Evolutionary conservation across 495 filamentous ascomycete species (phyloP).

Genomic region (Penicillium odoratum): DNA sequence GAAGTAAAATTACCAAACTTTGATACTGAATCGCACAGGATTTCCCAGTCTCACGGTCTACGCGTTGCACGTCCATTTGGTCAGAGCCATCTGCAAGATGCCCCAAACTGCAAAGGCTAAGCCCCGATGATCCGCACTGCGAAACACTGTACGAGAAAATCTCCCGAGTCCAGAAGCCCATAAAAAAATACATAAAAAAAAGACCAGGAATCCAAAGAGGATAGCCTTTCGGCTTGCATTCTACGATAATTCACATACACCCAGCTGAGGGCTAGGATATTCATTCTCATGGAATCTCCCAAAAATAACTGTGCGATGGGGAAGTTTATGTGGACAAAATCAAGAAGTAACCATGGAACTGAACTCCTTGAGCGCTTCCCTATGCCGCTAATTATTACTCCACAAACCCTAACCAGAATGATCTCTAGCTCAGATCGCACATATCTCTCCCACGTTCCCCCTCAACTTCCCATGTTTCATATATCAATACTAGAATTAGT

Average conservation of each 20-base stretch:
- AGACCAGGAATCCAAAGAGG: not conserved
- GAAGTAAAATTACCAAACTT: constrained; percentile 3
- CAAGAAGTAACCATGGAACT: constrained; percentile 7
- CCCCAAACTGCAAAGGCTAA: constrained; percentile 36
- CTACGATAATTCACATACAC: too few relatives aligned
- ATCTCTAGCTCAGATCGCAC: constrained; percentile 7
- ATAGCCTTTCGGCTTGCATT: constrained; percentile 9
- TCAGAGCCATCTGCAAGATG: constrained; percentile 28
- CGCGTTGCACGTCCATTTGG: constrained; percentile 33
- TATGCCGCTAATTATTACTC: constrained; percentile 19
- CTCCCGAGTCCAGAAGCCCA: constrained; percentile 15
- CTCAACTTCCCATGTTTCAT: constrained; percentile 2
- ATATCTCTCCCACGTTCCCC: constrained; percentile 5
- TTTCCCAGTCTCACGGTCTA: constrained; percentile 22
- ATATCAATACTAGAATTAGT: not conserved
- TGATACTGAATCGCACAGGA: constrained; percentile 14
- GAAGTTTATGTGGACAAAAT: not conserved
- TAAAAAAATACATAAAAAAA: not conserved
- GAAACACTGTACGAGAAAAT: constrained; percentile 18
- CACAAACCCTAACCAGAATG: constrained; percentile 21
- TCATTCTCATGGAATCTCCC: not conserved
- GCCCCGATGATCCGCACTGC: constrained; percentile 30
- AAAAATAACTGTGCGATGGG: constrained; percentile 6
- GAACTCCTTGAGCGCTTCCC: constrained; percentile 5
- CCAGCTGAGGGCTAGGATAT: too few relatives aligned